phyloP scores from a whole-genome alignment of 495 filamentous ascomycete species.

The Xanthoparmelia taractica region DNA sequence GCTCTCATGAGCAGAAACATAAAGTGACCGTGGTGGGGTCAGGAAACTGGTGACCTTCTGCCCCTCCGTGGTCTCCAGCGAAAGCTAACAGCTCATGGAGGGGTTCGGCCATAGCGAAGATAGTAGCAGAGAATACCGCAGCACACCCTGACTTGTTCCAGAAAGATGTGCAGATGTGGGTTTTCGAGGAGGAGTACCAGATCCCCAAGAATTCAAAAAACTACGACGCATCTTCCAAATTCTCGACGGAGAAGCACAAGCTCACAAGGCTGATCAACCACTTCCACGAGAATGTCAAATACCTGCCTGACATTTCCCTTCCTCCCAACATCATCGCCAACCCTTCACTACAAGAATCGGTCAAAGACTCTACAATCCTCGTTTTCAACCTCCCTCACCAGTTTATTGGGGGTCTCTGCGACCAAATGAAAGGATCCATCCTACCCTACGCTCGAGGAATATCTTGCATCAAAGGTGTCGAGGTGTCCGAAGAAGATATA shows the following conservation, averaged over 20 bases:
- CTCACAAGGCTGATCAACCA: constrained; percentile 86
- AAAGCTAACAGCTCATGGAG: constrained; percentile 36
- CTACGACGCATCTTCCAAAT: constrained; percentile 48
- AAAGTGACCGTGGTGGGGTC: constrained; percentile 92
- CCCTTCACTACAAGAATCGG: constrained; percentile 74
- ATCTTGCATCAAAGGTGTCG: constrained; percentile 96
- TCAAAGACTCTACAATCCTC: constrained; percentile 74
- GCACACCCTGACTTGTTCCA: constrained; percentile 75
- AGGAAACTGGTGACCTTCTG: constrained; percentile 74
- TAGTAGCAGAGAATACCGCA: constrained; percentile 83
- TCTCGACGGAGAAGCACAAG: constrained; percentile 62
- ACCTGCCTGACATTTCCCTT: constrained; percentile 78
- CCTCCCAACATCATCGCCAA: constrained; percentile 84
- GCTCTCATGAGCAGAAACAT: constrained; percentile 59
- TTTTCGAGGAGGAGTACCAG: constrained; percentile 79
- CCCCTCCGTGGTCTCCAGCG: constrained; percentile 1
- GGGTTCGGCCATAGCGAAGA: constrained; percentile 95
- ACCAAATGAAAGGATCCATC: constrained; percentile 77
- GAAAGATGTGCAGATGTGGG: constrained; percentile 92
- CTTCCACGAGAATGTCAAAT: constrained; percentile 94
- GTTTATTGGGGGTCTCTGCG: constrained; percentile 84
- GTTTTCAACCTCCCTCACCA: constrained; percentile 98
- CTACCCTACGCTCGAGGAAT: constrained; percentile 88
- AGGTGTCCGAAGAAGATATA: constrained; percentile 74
- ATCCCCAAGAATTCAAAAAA: constrained; percentile 56